A percentile compares a stretch with the other conserved stretches of the same genome.
Evolutionary conservation across 202 grass and related monocot genomes (phyloP).

Genomic region (Panicum hallii): DNA sequence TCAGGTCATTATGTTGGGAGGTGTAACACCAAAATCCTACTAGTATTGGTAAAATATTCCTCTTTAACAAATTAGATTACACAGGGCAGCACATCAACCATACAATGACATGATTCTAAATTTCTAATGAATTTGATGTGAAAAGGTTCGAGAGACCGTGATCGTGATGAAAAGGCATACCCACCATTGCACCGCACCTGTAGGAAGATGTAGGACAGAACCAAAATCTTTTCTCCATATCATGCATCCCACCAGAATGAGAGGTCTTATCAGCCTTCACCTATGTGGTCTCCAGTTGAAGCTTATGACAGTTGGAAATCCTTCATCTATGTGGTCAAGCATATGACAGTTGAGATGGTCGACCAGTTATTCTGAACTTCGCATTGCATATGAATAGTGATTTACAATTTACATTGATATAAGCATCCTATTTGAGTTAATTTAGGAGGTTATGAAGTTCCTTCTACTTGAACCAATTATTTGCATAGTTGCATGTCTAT

Average conservation of each 20-base stretch:
- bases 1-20: background rate
- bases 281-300: constrained; percentile 1
- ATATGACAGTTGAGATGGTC: constrained; percentile 33
- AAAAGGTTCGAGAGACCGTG: constrained; percentile 37
- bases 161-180: constrained; percentile 22
- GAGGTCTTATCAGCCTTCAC: constrained; percentile 46
- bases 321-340: constrained; percentile 11
- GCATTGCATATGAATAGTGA: constrained; percentile 20
- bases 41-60: background rate
- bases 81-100: background rate
- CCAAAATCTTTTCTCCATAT: constrained; percentile 34
- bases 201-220: constrained; percentile 11
- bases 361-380: constrained; percentile 37
- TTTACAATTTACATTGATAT: background rate
- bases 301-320: constrained; percentile 26
- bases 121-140: constrained; percentile 33
- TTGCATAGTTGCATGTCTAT: constrained; percentile 21
- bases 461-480: background rate
- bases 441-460: constrained; percentile 2
- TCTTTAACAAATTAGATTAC: background rate
- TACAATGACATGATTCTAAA: background rate
- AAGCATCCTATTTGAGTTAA: background rate
- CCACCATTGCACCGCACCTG: constrained; percentile 39
- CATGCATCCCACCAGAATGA: constrained; percentile 42
- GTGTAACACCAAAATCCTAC: background rate